Evolutionary conservation across 129 eudicot genomes (phyloP), one percentile per base, ranked within the genome.

Genomic region (Centrapalus pauciflorus): DNA sequence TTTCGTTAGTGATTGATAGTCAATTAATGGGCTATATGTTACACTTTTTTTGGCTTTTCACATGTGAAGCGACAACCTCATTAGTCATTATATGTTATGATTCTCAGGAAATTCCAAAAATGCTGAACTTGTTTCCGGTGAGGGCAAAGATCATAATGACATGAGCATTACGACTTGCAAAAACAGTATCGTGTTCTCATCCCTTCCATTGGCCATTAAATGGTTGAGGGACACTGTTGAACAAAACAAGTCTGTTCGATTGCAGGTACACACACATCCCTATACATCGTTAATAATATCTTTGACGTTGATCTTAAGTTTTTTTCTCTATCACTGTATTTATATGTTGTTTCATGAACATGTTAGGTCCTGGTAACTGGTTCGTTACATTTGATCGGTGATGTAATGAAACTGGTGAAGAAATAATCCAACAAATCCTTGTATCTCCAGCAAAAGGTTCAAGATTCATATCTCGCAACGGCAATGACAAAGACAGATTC

Each of bases 311-410:
- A 45, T 17, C 12, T 30, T 5, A 66, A 49, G 12, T 27, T 33
- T 7, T 5, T 56, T n/a, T n/a, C n/a, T n/a, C n/a, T n/a, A n/a
- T n/a, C n/a, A n/a, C 14, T 61, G 55, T 21, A 59, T 59, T 9
- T 29, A 32, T 40, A 8, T 26, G 10, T 41, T n/a, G 16, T 65
- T 40, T 64, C 30, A 19, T 69, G 60, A 45, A 33, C 56, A 68
- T 50, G 28, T 76, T 75, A 92, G 98, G 96, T 92, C 49, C 82
- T 92, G 59, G 98, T 92, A 52, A 92, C 95, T 4, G 96, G 98
- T 19, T 92, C 98, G 43, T 73, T 92, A 52, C 98, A 92, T 85
- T 81, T 92, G 43, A 81, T 92, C 33, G 98, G 98, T 7, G 98
- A 92, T 35, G 95, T 85, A 11, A 56, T 88, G 74, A 81, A 86